These are phyloP conservation scores for Mortierella sp. DNA, from an alignment of 371 early-diverging fungal genomes.

Conservation along the genomic window DNA sequence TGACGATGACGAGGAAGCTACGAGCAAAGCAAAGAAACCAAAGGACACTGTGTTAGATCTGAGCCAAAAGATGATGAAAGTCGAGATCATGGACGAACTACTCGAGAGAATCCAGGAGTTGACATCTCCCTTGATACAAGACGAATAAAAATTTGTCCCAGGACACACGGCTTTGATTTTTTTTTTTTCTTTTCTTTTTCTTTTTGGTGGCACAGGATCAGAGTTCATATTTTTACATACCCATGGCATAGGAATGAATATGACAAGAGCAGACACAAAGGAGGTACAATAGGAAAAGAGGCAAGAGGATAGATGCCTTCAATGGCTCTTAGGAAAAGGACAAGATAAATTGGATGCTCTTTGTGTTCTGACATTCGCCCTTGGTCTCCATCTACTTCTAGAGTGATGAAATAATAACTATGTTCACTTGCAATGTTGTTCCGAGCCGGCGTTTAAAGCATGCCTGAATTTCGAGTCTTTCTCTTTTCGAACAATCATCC, in stretches of 20 bases:
- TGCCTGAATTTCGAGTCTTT: neutral
- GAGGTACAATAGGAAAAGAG: too few species aligned
- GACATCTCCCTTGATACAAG: slow-evolving; percentile 7
- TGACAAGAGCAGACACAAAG: too few species aligned
- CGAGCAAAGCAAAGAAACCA: neutral
- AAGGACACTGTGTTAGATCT: slow-evolving; percentile 32
- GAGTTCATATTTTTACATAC: too few species aligned
- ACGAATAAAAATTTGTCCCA: neutral
- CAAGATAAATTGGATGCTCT: too few species aligned
- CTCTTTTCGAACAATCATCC: neutral
- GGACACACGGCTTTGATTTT: neutral
- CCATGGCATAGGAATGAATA: too few species aligned
- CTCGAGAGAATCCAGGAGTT: slow-evolving; percentile 37
- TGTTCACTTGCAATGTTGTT: neutral
- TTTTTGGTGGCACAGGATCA: too few species aligned
- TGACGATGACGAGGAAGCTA: slow-evolving; percentile 19
- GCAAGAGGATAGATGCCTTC: too few species aligned
- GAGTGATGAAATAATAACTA: too few species aligned
- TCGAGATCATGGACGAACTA: slow-evolving; percentile 46
- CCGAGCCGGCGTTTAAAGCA: slow-evolving; percentile 26
- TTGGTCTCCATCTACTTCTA: too few species aligned
- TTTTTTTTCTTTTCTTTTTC: neutral
- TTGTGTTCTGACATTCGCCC: too few species aligned
- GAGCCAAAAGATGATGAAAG: slow-evolving; percentile 42
- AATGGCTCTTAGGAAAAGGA: too few species aligned